These are phyloP conservation scores for Podaxis sp. DNA, from an alignment of 768 basidiomycete genomes.

Conservation along the genomic window DNA sequence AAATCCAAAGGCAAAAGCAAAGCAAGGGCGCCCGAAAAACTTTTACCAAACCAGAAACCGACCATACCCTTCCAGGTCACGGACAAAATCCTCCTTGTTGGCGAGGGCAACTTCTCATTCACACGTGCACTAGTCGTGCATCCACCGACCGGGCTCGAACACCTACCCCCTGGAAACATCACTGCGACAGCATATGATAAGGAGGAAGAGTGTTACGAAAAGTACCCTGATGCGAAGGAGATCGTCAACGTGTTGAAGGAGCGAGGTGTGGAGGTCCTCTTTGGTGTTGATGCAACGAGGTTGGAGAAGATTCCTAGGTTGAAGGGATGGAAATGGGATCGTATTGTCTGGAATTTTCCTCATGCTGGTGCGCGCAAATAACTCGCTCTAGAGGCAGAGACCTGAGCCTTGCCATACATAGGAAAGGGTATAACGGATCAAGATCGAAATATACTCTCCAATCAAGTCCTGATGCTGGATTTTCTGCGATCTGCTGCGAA, in stretches of 20 bases:
- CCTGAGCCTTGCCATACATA: conserved; percentile 25
- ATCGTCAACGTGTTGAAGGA: conserved; percentile 57
- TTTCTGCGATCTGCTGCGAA: conserved; percentile 76
- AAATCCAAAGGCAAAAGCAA: conserved; percentile 25
- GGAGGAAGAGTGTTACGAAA: conserved; percentile 70
- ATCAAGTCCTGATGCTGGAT: conserved; percentile 79
- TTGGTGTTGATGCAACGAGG: conserved; percentile 81
- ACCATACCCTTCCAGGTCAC: conserved; percentile 66
- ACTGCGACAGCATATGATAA: conserved; percentile 87
- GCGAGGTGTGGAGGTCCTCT: conserved; percentile 70
- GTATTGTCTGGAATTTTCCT: conserved; percentile 94
- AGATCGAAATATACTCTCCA: conserved; percentile 87
- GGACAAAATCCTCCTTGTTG: conserved; percentile 75
- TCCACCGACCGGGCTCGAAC: conserved; percentile 41
- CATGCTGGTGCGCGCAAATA: conserved; percentile 71
- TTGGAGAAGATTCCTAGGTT: conserved; percentile 60
- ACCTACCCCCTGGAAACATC: conserved; percentile 64
- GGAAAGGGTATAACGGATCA: conserved; percentile 92
- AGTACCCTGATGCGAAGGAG: conserved; percentile 73
- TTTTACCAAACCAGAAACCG: conserved; percentile 25
- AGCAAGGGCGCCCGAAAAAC: conserved; percentile 9
- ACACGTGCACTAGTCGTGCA: conserved; percentile 62
- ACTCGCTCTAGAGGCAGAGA: background rate
- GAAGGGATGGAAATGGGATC: conserved; percentile 69
- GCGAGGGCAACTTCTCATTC: conserved; percentile 96